phyloP scores from a whole-genome alignment of 2,329 filamentous ascomycete genomes.

The Cyphellophora attinorum region DNA sequence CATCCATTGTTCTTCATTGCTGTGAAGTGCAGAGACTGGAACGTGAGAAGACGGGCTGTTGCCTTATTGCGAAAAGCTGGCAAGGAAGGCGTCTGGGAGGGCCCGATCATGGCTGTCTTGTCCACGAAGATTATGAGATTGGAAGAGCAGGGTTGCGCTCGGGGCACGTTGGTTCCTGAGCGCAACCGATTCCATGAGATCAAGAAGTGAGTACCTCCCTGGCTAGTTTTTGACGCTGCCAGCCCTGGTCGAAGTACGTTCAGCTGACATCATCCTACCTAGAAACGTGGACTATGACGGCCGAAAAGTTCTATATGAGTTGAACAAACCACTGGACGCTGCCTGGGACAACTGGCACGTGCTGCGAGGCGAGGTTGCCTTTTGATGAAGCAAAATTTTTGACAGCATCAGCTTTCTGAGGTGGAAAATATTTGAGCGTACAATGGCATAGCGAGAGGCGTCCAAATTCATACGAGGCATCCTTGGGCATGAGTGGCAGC shows the following conservation, averaged over 20 bases:
- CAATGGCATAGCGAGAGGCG: too few species aligned
- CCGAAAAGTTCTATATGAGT: conserved; percentile 15
- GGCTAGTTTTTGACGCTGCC: too few species aligned
- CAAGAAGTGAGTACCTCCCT: too few species aligned
- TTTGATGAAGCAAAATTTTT: conserved; percentile 9
- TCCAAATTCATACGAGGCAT: too few species aligned
- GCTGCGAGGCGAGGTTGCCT: conserved; percentile 13
- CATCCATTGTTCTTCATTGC: conserved; percentile 24
- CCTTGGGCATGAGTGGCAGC: too few species aligned
- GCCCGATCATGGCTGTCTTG: conserved; percentile 22
- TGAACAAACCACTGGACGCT: conserved; percentile 13
- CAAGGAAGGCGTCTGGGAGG: conserved; percentile 27
- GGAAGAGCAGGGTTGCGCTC: conserved; percentile 17
- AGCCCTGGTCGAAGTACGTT: too few species aligned
- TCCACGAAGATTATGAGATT: conserved; percentile 18
- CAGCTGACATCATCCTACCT: too few species aligned
- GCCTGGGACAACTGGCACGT: conserved; percentile 15
- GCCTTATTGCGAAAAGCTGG: conserved; percentile 22
- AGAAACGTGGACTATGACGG: conserved; percentile 19
- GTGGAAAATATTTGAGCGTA: too few species aligned
- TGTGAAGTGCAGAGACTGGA: conserved; percentile 21
- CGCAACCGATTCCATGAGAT: conserved; percentile 18
- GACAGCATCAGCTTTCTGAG: too few species aligned
- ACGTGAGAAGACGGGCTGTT: conserved; percentile 21
- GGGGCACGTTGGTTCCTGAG: conserved; percentile 15